A percentile compares a stretch with the other conserved stretches of the same genome.
Evolutionary conservation across 2,329 filamentous ascomycete species (phyloP).

Genomic region (Sphaerulina populicola): DNA sequence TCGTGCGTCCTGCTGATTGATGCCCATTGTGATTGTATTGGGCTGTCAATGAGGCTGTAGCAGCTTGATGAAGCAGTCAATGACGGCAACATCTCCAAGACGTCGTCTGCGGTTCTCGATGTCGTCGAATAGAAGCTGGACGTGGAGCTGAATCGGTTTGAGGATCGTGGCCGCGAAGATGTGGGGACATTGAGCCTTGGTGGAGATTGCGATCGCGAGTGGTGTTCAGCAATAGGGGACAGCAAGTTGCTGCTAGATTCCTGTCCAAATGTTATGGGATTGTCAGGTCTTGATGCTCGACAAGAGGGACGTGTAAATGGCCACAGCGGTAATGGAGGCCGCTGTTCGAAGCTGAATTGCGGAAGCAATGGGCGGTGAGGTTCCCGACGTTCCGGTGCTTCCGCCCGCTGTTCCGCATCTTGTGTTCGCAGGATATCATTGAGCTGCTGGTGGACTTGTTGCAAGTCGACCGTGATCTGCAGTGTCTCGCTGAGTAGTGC

Average conservation of each 20-base stretch:
- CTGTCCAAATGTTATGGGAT: background rate
- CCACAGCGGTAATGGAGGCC: background rate
- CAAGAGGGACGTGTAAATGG: background rate
- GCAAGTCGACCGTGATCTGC: background rate
- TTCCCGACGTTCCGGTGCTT: background rate
- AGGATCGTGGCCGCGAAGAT: background rate
- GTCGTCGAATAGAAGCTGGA: background rate
- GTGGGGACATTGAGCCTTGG: no score
- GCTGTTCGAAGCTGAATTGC: background rate
- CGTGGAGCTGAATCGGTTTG: background rate
- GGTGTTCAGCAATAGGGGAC: background rate
- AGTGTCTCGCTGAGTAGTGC: conserved; percentile 2
- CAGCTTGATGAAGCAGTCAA: conserved; percentile 2
- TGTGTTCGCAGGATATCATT: background rate
- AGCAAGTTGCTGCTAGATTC: background rate
- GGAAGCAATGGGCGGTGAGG: background rate
- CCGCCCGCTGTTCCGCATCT: background rate
- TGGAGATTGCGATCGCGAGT: background rate
- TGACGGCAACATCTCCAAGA: background rate
- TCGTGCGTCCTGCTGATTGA: background rate
- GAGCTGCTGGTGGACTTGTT: background rate
- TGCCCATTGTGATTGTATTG: background rate
- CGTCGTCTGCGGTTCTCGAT: background rate
- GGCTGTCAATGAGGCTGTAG: background rate
- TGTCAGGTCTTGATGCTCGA: background rate